Conservation (phyloP, 495 filamentous ascomycete genomes). For the Echria macrotheca region DNA sequence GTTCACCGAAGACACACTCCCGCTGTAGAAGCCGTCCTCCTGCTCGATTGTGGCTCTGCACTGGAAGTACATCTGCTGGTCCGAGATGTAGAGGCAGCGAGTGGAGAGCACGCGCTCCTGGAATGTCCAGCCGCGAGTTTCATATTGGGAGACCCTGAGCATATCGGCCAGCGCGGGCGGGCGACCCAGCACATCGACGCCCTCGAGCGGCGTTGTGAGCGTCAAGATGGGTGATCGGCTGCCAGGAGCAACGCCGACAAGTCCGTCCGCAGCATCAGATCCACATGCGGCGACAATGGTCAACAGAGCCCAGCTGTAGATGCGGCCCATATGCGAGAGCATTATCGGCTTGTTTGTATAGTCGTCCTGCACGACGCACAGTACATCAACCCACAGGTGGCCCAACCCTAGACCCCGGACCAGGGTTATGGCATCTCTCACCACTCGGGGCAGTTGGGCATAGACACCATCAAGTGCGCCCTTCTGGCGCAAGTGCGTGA, state of each 20-base stretch:
- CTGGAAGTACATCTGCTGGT: too few species aligned
- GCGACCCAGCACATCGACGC: too few species aligned
- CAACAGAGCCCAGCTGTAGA: background rate
- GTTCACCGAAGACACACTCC: too few species aligned
- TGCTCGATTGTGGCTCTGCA: too few species aligned
- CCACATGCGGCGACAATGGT: background rate
- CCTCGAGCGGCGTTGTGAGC: too few species aligned
- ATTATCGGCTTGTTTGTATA: background rate
- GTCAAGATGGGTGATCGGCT: too few species aligned
- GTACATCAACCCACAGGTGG: background rate
- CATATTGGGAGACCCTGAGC: too few species aligned
- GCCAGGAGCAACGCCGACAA: background rate
- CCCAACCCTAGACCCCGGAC: background rate
- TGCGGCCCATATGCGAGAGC: background rate
- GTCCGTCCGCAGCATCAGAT: background rate
- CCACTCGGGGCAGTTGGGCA: background rate
- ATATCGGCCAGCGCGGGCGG: too few species aligned
- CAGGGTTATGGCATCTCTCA: background rate
- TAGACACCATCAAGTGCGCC: background rate
- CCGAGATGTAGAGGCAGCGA: too few species aligned
- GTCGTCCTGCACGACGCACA: background rate
- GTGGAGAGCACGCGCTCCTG: too few species aligned
- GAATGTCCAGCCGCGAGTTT: too few species aligned
- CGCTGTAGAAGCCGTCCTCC: too few species aligned
- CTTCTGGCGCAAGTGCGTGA: background rate